phyloP scores from a whole-genome alignment of 2,329 filamentous ascomycete genomes.

The Nigrospora oryzae region DNA sequence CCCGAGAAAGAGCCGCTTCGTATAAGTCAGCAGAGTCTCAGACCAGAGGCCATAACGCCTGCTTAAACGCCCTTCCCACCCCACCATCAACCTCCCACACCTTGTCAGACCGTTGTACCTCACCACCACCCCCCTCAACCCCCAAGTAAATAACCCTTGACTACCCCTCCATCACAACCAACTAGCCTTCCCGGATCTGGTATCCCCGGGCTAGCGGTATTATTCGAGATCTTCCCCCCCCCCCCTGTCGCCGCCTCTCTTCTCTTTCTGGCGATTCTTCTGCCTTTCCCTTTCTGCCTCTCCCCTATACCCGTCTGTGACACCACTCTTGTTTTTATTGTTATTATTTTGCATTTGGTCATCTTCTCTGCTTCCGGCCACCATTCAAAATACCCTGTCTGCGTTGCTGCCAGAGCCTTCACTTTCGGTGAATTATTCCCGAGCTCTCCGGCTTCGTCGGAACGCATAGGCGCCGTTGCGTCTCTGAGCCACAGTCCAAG shows the following conservation, averaged over 20 bases:
- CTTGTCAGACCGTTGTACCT: background rate
- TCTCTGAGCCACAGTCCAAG: no score
- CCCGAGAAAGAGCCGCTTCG: no score
- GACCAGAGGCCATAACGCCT: constrained; percentile 7
- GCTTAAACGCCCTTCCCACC: constrained; percentile 3
- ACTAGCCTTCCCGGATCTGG: constrained; percentile 1
- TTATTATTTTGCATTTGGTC: background rate
- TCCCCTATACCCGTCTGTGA: background rate
- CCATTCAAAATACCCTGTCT: no score
- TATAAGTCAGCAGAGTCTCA: background rate
- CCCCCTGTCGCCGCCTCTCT: background rate
- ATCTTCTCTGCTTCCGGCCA: background rate
- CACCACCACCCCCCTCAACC: constrained; percentile 1
- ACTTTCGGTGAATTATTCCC: no score
- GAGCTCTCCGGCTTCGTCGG: no score
- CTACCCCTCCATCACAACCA: background rate
- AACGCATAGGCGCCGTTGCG: no score
- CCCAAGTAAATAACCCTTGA: no score
- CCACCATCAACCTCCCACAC: constrained; percentile 3
- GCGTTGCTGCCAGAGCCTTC: no score
- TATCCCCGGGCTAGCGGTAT: background rate
- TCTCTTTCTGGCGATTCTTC: background rate
- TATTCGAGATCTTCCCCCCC: background rate
- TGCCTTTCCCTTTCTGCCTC: background rate
- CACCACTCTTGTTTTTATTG: background rate